Conservation (phyloP, 768 basidiomycete genomes). For the Pisolithus microcarpus region DNA sequence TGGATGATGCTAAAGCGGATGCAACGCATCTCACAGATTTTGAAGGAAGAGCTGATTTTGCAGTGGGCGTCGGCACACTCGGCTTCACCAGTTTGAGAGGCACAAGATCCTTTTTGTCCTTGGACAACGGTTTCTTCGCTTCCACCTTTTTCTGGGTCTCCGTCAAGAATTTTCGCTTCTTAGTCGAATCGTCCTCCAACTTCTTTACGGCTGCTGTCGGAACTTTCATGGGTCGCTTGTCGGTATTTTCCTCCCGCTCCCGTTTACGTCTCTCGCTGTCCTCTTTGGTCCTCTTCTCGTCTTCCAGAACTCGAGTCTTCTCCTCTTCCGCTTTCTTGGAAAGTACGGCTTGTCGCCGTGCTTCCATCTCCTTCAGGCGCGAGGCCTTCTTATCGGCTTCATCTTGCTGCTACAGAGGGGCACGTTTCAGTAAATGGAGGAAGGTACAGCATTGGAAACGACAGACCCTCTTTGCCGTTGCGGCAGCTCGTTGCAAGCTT, state of each 20-base stretch:
- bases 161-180: slow-evolving; percentile 58
- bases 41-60: slow-evolving; percentile 17
- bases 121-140: slow-evolving; percentile 54
- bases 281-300: slow-evolving; percentile 66
- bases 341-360: slow-evolving; percentile 59
- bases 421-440: slow-evolving; percentile 4
- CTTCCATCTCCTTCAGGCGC: slow-evolving; percentile 76
- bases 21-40: slow-evolving; percentile 33
- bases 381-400: slow-evolving; percentile 74
- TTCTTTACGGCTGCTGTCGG: slow-evolving; percentile 42
- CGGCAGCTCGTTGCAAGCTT: slow-evolving; percentile 74
- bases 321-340: slow-evolving; percentile 80
- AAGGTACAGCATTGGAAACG: neutral
- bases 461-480: slow-evolving; percentile 82
- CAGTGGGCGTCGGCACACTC: slow-evolving; percentile 17
- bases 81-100: slow-evolving; percentile 27
- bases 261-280: slow-evolving; percentile 74
- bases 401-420: slow-evolving; percentile 68
- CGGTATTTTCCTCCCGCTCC: slow-evolving; percentile 71
- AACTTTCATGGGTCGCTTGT: slow-evolving; percentile 55
- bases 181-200: slow-evolving; percentile 64
- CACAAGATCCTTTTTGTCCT: slow-evolving; percentile 37
- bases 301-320: slow-evolving; percentile 51
- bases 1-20: slow-evolving; percentile 29
- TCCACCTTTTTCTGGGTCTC: slow-evolving; percentile 53